Evolutionary conservation across 495 filamentous ascomycete species (phyloP).

Genomic region (Aspergillus nanangensis): DNA sequence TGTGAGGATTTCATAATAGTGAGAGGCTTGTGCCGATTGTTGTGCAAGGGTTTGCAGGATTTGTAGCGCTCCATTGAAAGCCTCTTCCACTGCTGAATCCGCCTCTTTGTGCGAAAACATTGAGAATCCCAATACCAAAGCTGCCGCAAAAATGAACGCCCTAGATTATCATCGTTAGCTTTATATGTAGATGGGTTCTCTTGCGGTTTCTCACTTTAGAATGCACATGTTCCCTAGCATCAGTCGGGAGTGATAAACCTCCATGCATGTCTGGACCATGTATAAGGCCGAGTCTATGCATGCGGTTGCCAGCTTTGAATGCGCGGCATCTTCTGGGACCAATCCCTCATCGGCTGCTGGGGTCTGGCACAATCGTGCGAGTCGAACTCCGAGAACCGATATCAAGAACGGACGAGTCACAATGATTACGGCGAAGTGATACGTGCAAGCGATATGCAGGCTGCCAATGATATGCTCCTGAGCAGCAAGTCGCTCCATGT

Average conservation of each 20-base stretch:
- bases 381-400: conserved; percentile 28
- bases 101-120: conserved; percentile 34
- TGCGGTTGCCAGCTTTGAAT: conserved; percentile 29
- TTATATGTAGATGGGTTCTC: not conserved
- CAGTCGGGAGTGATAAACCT: conserved; percentile 27
- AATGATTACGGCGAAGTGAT: conserved; percentile 40
- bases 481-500: conserved; percentile 9
- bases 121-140: conserved; percentile 38
- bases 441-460: conserved; percentile 38
- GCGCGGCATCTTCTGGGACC: conserved; percentile 26
- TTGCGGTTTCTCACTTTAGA: conserved; percentile 21
- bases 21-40: conserved; percentile 37
- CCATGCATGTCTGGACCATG: conserved; percentile 38
- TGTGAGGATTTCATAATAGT: conserved; percentile 33
- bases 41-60: conserved; percentile 29
- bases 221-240: conserved; percentile 36
- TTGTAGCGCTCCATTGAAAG: conserved; percentile 25
- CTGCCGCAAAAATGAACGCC: conserved; percentile 39
- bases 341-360: conserved; percentile 4
- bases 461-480: conserved; percentile 32
- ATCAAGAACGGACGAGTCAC: conserved; percentile 40
- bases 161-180: conserved; percentile 17
- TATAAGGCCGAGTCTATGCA: conserved; percentile 38
- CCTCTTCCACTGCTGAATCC: conserved; percentile 25
- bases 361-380: conserved; percentile 30